Evolutionary conservation across 768 basidiomycete species (phyloP), one percentile per base, ranked within the genome.

Genomic region (Tylopilus sp.): DNA sequence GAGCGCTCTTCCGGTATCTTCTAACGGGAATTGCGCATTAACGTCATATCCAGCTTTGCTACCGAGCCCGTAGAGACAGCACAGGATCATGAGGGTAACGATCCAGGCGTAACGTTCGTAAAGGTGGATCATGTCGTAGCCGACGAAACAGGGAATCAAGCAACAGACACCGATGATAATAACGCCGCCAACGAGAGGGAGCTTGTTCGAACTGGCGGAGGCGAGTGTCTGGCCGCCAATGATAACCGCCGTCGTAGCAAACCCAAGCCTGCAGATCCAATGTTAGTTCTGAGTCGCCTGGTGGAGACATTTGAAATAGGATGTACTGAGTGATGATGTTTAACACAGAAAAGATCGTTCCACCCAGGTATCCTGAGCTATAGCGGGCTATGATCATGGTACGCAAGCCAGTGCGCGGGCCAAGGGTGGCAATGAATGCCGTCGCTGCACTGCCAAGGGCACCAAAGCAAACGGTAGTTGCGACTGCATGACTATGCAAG

Each of bases 31-130:
- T 55, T 79, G 77, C 0, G 74, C 73, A 31, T 65, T 63, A 10
- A 74, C 62, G 35, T 80, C 68, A 56, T 74, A 81, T 17, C 79
- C 76, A 0, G 73, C 75, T 20, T 73, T 65, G 33, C 69, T 69
- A 3, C 77, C 80, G 4, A 82, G 67, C 11, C 78, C 80, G 57
- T 73, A 77, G 30, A 81, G 72, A 58, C 76, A 75, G 44, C 75
- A 70, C 72, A 79, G 74, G 59, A 81, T 70, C 57, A 77, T 62
- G 40, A 73, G 63, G 15, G 68, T 67, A 22, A 73, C 58, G 6
- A 79, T 74, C 81, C 81, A 83, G 2, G 79, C 77, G 51, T 79
- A 83, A 13, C 79, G 73, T 53, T 81, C 80, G 58, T 75, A 81
- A 48, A 68, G 52, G 51, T 78, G 77, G 17, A 79, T 68, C 55